Percentiles rank a stretch among this genome's conserved stretches.
Evolutionary conservation across 2,329 filamentous ascomycete genomes (phyloP).

Genomic region (Fusarium buharicum): DNA sequence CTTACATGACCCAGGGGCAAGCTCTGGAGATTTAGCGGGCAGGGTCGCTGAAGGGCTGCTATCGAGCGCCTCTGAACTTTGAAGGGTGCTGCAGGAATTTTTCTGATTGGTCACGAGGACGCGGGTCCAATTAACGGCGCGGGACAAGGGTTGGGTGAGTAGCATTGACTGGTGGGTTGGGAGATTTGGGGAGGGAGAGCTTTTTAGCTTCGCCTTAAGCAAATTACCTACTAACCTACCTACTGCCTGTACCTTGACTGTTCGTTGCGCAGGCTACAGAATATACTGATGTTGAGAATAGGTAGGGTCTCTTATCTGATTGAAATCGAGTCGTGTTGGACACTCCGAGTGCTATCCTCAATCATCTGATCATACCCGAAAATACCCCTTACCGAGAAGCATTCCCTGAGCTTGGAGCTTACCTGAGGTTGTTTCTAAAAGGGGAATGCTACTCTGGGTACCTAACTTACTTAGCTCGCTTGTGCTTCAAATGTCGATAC

Average conservation of each 20-base stretch:
- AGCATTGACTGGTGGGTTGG: conserved; percentile 33
- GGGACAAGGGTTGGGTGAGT: conserved; percentile 32
- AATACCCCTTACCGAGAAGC: conserved; percentile 16
- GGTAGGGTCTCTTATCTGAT: conserved; percentile 4
- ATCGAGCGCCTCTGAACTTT: conserved; percentile 10
- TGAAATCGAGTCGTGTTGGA: neutral
- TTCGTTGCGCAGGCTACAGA: neutral
- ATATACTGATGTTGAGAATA: conserved; percentile 9
- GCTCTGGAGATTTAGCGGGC: conserved; percentile 47
- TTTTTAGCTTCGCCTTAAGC: conserved; percentile 31
- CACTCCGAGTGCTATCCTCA: neutral
- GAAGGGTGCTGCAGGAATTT: neutral
- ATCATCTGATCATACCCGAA: neutral
- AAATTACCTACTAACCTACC: conserved; percentile 23
- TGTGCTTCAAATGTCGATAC: conserved; percentile 23
- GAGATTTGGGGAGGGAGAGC: conserved; percentile 42
- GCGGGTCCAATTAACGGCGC: conserved; percentile 40
- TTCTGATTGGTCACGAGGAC: conserved; percentile 37
- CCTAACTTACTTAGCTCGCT: conserved; percentile 7
- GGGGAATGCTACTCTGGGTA: conserved; percentile 29
- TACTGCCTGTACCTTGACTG: neutral
- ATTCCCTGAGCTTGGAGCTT: conserved; percentile 30
- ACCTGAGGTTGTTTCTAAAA: conserved; percentile 36
- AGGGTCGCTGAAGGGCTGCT: conserved; percentile 38
- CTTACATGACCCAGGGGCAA: conserved; percentile 38